Percentiles rank a stretch among this genome's conserved stretches.
Conservation (phyloP, 2,329 filamentous ascomycete genomes). For the Tolypocladium tundrense region DNA sequence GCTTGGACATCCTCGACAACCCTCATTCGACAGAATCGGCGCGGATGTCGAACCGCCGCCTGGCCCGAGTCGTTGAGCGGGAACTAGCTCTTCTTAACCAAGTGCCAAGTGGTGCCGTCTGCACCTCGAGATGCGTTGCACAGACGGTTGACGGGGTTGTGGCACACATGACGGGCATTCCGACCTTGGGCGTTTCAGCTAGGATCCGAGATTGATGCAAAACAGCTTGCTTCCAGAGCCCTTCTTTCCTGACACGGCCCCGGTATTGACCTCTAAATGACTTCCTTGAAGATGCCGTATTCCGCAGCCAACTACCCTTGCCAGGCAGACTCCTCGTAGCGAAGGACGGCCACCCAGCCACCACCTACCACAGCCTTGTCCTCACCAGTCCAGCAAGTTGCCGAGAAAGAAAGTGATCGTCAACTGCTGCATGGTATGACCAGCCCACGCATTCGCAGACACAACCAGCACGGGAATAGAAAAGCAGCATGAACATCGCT, state of each 20-base stretch:
- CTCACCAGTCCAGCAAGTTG: neutral
- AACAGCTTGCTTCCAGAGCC: neutral
- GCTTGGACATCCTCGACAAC: neutral
- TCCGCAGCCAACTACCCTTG: neutral
- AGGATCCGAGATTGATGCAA: neutral
- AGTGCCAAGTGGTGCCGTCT: neutral
- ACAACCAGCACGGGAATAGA: neutral
- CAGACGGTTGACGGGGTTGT: neutral
- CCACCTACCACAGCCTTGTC: neutral
- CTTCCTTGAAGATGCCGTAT: neutral
- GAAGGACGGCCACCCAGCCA: neutral
- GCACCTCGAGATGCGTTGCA: neutral
- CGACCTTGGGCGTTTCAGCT: neutral
- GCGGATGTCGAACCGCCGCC: neutral
- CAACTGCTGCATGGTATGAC: neutral
- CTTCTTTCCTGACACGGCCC: neutral
- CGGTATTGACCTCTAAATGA: neutral
- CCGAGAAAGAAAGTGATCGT: neutral
- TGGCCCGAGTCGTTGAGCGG: neutral
- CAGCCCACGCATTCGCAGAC: neutral
- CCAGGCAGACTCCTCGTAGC: neutral
- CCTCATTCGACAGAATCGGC: neutral
- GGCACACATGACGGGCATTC: neutral
- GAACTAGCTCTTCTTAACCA: neutral
- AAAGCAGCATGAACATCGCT: neutral